Conservation (phyloP, 305 asterid species). For the Fraxinus sp. region DNA sequence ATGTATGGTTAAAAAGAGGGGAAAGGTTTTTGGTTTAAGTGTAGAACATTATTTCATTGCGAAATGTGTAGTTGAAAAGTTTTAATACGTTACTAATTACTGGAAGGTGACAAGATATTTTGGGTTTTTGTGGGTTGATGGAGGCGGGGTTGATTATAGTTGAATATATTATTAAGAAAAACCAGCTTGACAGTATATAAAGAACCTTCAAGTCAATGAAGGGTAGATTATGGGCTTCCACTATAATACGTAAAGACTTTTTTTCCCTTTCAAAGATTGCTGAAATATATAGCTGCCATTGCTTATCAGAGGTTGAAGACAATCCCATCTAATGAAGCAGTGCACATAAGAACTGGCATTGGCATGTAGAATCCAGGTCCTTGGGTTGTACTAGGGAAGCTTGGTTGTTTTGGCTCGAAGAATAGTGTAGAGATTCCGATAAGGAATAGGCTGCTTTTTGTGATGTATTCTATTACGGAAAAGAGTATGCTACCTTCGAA, state of each 20-base stretch:
- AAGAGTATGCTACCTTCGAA: conserved; percentile 53
- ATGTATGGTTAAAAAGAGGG: not conserved
- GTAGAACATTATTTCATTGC: not conserved
- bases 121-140: conserved; percentile 30
- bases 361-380: conserved; percentile 4
- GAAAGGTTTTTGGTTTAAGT: not conserved
- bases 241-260: not conserved
- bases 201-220: not conserved
- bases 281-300: conserved; percentile 6
- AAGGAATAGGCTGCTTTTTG: conserved; percentile 12
- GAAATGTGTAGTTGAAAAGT: not conserved
- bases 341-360: not conserved
- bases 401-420: not conserved
- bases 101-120: conserved; percentile 7
- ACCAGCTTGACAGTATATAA: not conserved
- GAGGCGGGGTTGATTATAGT: conserved; percentile 24
- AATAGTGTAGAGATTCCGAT: not conserved
- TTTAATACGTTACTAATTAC: not conserved
- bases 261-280: conserved; percentile 13
- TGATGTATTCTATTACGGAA: conserved; percentile 48
- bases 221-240: conserved; percentile 14
- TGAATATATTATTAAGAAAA: conserved; percentile 6
- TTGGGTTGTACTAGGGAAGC: not conserved
- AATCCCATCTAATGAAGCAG: not conserved
- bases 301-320: conserved; percentile 10